Evolutionary conservation across 371 early-diverging fungal species (phyloP).

Genomic region (Mortierella sp.): DNA sequence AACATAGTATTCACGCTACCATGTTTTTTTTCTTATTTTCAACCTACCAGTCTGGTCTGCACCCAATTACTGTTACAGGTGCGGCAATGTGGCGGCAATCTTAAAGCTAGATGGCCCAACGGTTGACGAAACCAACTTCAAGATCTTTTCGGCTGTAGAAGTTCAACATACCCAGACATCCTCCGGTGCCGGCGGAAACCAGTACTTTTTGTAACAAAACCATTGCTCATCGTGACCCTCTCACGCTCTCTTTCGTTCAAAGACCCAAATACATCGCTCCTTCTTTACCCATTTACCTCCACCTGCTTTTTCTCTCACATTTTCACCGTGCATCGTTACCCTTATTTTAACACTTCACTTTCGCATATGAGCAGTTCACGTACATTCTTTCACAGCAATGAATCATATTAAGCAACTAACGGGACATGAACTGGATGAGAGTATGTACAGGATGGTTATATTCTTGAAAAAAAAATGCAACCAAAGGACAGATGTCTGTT

Average conservation of each 20-base stretch:
- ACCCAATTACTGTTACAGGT: conserved; percentile 99
- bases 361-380: background rate
- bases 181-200: conserved; percentile 57
- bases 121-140: conserved; percentile 89
- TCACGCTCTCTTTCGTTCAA: conserved; percentile 8
- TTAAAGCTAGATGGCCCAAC: conserved; percentile 94
- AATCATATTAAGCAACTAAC: background rate
- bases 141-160: conserved; percentile 96
- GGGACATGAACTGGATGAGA: background rate
- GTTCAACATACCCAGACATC: conserved; percentile 80
- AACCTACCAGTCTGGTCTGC: conserved; percentile 93
- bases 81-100: conserved; percentile 99
- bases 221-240: conserved; percentile 7
- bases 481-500: background rate
- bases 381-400: background rate
- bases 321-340: background rate
- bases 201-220: conserved; percentile 61
- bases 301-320: background rate
- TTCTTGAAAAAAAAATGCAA: background rate
- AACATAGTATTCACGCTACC: background rate
- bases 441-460: background rate
- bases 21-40: background rate
- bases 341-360: background rate
- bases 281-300: background rate
- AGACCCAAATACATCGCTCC: conserved; percentile 3